Conservation (phyloP, 2,329 filamentous ascomycete species). For the Diaporthe destruens region DNA sequence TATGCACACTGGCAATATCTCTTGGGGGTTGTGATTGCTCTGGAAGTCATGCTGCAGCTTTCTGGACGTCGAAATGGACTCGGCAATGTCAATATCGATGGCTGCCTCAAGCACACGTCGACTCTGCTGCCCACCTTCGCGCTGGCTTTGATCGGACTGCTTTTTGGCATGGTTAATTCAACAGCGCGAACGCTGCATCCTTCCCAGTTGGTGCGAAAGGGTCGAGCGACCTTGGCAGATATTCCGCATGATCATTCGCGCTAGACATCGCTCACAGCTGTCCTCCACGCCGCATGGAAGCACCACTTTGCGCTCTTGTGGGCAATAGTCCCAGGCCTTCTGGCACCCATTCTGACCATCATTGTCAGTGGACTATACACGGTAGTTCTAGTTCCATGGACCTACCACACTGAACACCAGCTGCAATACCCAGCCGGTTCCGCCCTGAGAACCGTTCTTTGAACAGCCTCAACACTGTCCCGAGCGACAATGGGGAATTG, state of each 20-base stretch:
- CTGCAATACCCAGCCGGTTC: neutral
- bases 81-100: neutral
- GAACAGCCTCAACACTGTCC: neutral
- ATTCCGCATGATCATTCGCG: neutral
- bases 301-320: neutral
- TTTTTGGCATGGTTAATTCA: neutral
- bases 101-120: neutral
- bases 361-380: neutral
- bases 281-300: neutral
- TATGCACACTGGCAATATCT: neutral
- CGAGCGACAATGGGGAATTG: neutral
- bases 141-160: neutral
- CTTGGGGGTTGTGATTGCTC: too few species aligned
- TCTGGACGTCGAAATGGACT: accelerated
- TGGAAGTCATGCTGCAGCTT: neutral
- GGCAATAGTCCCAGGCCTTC: neutral
- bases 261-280: neutral
- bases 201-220: neutral
- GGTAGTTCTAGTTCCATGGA: neutral
- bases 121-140: neutral
- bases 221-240: neutral
- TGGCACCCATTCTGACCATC: neutral
- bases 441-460: neutral
- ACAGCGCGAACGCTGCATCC: neutral
- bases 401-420: neutral